Evolutionary conservation across 192 early-diverging fungal genomes (phyloP).

Genomic region (Coemansia sp.): DNA sequence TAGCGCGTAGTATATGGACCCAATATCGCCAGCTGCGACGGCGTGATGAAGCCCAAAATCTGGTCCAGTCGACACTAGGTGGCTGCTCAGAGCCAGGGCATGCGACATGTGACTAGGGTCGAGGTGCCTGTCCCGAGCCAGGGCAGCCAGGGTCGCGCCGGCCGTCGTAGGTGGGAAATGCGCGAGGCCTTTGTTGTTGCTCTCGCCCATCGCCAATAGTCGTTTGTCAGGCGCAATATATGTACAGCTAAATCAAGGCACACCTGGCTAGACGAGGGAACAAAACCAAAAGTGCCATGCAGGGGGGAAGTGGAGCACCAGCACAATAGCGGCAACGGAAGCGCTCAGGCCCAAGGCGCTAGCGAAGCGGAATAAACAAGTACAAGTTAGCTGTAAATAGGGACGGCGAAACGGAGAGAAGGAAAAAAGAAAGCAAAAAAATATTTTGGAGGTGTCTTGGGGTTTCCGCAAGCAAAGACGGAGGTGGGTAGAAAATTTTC

Average conservation of each 20-base stretch:
- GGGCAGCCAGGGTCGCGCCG: background rate
- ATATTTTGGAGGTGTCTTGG: background rate
- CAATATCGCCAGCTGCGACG: conserved; percentile 44
- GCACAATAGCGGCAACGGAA: conserved; percentile 11
- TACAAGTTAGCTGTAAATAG: background rate
- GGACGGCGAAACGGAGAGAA: background rate
- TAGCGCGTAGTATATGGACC: conserved; percentile 52
- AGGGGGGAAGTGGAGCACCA: background rate
- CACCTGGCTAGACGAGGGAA: background rate
- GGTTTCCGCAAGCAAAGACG: conserved; percentile 2
- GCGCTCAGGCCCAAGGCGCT: conserved; percentile 7
- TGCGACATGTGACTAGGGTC: conserved; percentile 2
- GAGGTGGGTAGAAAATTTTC: conserved; percentile 5
- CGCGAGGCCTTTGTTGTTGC: conserved; percentile 18
- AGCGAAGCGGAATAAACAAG: background rate
- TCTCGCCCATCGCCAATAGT: conserved; percentile 18
- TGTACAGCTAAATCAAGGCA: conserved; percentile 6
- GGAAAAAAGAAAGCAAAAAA: background rate
- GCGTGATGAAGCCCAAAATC: conserved; percentile 50
- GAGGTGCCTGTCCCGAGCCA: conserved; percentile 2
- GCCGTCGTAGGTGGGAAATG: background rate
- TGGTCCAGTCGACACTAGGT: background rate
- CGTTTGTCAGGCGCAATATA: background rate
- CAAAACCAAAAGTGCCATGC: conserved; percentile 16
- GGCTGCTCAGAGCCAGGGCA: background rate